These are phyloP conservation scores for Aureococcus anophagefferens DNA, from an alignment of 108 stramenopile species.

Conservation along the genomic window DNA sequence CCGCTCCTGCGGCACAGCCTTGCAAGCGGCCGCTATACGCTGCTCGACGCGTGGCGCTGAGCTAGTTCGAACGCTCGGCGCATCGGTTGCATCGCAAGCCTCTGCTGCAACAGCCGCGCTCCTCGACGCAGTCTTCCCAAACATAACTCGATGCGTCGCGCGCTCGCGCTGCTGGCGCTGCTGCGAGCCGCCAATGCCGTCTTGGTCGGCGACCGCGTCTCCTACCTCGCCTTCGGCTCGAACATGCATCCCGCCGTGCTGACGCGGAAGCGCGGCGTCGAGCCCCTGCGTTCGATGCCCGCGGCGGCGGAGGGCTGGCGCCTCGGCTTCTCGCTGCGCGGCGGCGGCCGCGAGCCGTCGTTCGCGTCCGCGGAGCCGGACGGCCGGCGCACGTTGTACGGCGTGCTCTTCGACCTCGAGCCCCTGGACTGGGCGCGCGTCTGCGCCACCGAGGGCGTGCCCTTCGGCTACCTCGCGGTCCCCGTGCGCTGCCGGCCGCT, in stretches of 20 bases:
- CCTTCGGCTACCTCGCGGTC: background rate
- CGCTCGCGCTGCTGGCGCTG: too few relatives aligned
- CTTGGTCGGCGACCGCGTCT: too few relatives aligned
- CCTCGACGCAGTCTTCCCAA: too few relatives aligned
- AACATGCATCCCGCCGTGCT: background rate
- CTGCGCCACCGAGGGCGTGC: background rate
- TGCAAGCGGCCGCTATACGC: too few relatives aligned
- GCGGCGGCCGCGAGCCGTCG: background rate
- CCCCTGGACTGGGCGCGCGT: background rate
- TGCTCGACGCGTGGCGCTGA: too few relatives aligned
- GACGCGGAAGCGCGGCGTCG: background rate
- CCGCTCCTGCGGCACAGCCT: too few relatives aligned
- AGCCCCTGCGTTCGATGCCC: background rate
- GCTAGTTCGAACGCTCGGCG: too few relatives aligned
- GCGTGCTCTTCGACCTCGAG: background rate
- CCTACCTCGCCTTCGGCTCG: background rate
- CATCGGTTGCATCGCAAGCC: too few relatives aligned
- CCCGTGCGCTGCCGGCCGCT: background rate
- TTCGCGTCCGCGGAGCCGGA: background rate
- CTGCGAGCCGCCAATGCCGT: too few relatives aligned
- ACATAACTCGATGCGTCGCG: too few relatives aligned
- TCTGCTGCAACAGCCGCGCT: too few relatives aligned
- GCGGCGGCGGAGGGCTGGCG: background rate
- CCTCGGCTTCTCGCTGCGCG: background rate
- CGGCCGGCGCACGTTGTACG: background rate